Evolutionary conservation across 176 grass and related monocot genomes (phyloP).

Genomic region (Puya raimondii): DNA sequence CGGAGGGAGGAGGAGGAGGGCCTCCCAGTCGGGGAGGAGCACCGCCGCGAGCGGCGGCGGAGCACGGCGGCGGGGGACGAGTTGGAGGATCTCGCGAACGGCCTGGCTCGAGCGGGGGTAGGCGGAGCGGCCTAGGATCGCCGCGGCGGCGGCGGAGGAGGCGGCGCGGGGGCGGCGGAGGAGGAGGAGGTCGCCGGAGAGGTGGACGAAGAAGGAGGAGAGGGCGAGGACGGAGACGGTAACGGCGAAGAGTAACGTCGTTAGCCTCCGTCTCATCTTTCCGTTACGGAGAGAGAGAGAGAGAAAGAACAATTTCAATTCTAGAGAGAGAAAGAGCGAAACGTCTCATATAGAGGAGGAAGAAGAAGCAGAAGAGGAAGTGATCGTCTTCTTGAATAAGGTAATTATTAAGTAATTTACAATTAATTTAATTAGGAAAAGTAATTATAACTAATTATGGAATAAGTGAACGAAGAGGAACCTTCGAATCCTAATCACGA

Average conservation of each 20-base stretch:
- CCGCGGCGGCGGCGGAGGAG: background rate
- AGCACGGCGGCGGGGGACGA: background rate
- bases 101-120: background rate
- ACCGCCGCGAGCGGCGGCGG: background rate
- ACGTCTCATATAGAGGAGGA: background rate
- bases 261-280: background rate
- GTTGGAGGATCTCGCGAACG: constrained; percentile 2
- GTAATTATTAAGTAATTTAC: background rate
- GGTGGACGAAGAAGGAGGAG: background rate
- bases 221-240: background rate
- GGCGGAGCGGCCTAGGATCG: background rate
- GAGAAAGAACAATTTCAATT: background rate
- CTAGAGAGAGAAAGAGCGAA: constrained; percentile 7
- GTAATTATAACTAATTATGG: background rate
- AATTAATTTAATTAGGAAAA: too few relatives aligned
- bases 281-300: constrained; percentile 5
- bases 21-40: constrained; percentile 31
- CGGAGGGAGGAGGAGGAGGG: constrained; percentile 12
- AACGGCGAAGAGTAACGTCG: background rate
- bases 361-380: background rate
- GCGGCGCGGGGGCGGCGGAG: background rate
- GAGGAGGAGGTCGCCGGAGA: background rate
- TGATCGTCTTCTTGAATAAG: background rate
- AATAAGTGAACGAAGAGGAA: background rate
- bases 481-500: too few relatives aligned